phyloP scores from a whole-genome alignment of 23 red algal species.

The Gracilaria vermiculophylla region DNA sequence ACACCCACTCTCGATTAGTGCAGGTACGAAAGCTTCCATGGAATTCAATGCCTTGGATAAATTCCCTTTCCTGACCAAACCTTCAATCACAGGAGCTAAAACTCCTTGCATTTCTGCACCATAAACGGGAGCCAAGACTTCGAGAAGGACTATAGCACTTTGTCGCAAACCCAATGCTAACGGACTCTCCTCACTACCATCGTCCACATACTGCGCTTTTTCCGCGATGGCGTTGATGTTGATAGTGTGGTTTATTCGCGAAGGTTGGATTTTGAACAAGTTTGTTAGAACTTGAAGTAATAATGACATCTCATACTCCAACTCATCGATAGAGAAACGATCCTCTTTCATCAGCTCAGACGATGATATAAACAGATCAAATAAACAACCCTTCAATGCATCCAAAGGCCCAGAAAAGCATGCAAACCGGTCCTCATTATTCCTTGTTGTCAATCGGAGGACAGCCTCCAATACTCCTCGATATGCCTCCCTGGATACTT shows the following conservation, averaged over 20 bases:
- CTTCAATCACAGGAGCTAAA: background rate
- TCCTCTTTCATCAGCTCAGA: background rate
- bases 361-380: background rate
- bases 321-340: background rate
- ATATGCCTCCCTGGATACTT: background rate
- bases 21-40: slow-evolving; percentile 22
- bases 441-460: background rate
- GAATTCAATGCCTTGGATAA: background rate
- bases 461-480: background rate
- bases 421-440: background rate
- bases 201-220: background rate
- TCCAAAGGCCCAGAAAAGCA: background rate
- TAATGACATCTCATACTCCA: background rate
- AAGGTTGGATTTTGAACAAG: background rate
- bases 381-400: background rate
- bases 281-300: background rate
- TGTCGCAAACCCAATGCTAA: background rate
- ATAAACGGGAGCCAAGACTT: background rate
- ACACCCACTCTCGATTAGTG: slow-evolving; percentile 21
- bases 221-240: background rate
- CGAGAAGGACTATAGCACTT: background rate
- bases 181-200: background rate
- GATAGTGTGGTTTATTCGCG: background rate
- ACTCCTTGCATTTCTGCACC: background rate
- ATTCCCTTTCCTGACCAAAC: background rate